Conservation (phyloP, 2,329 filamentous ascomycete genomes). For the Shiraia sp. region DNA sequence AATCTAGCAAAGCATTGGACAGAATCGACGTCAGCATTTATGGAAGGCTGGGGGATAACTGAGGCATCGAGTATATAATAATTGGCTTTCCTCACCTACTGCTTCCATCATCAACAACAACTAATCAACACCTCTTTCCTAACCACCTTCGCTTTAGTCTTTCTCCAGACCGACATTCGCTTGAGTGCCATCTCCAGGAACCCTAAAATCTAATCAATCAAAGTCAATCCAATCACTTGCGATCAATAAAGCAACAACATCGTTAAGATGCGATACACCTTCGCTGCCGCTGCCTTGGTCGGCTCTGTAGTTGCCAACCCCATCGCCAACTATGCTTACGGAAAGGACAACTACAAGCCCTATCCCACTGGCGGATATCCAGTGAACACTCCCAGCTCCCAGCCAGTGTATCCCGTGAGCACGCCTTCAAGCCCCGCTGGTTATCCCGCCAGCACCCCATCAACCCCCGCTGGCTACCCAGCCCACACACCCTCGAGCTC, state of each 20-base stretch:
- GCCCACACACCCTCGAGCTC: conserved; percentile 1
- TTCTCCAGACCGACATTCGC: conserved; percentile 36
- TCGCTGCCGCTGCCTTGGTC: conserved; percentile 35
- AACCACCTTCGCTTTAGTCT: conserved; percentile 35
- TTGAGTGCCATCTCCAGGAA: conserved; percentile 29
- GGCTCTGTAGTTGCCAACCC: conserved; percentile 37
- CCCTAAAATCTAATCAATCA: conserved; percentile 29
- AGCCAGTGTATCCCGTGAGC: conserved; percentile 1
- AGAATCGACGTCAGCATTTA: conserved; percentile 28
- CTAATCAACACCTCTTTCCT: conserved; percentile 23
- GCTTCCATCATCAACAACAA: conserved; percentile 26
- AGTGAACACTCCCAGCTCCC: conserved; percentile 3
- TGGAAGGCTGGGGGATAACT: conserved; percentile 23
- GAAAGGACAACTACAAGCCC: conserved; percentile 9
- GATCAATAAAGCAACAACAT: conserved; percentile 5
- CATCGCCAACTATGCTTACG: conserved; percentile 21
- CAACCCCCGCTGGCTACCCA: conserved; percentile 18
- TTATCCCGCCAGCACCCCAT: conserved; percentile 7
- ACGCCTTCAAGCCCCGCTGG: conserved; percentile 7
- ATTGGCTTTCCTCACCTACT: conserved; percentile 10
- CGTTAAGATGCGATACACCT: conserved; percentile 39
- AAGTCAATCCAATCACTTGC: conserved; percentile 5
- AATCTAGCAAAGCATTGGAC: conserved; percentile 26
- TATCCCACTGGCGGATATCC: conserved; percentile 17
- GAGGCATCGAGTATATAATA: conserved; percentile 32